Base-by-base conservation (phyloP, 2,329 filamentous ascomycete genomes). In the Lasiodiplodia theobromae region DNA sequence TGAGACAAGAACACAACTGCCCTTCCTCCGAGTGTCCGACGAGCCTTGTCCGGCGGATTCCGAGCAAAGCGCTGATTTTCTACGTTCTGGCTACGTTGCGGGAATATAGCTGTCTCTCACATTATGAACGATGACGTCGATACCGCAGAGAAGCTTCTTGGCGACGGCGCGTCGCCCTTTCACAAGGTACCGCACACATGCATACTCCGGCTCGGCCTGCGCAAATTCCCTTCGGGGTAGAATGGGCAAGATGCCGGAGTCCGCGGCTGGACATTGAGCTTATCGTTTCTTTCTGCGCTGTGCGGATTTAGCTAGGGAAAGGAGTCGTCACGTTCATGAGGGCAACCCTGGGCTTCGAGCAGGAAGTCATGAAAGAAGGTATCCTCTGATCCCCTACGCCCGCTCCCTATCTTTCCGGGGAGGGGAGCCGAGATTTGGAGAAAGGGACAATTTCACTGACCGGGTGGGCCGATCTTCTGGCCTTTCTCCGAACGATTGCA, bases 61-160 rank as follows among this genome's bases (percentile, higher is more conserved):
- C 31, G 21, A 25, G 12, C 21, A 7, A 38, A 11, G 0, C 25
- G 49, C 49, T 65, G 34, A 65, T 40, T 25, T 28, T 18, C 14
- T 34, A 6, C 11, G n/a, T 63, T 28, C 28, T 28, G 6, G 16
- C 18, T 34, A 18, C 18, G 16, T 47, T 47, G 40, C 18, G 12
- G 28, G 21, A 51, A 34, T 76, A 77, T 76, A 78, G 91, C 92
- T 49, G 88, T 91, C 4, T 85, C 87, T 10, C 83, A 92, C 68
- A 92, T 97, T 73, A 91, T 97, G 85, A 91, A 96, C 76, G 94
- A 97, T 80, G 93, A 98, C 80, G 91, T 98, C 70, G 92, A 93
- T 44, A 89, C 88, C 49, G 96, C 96, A 6, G 92, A 96, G 81
- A 84, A 85, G 70, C 88, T 89, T 52, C 85, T 97, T 44, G 86